These are phyloP conservation scores for Hibiscus mutabilis DNA, from an alignment of 345 rosid species.

Conservation along the genomic window DNA sequence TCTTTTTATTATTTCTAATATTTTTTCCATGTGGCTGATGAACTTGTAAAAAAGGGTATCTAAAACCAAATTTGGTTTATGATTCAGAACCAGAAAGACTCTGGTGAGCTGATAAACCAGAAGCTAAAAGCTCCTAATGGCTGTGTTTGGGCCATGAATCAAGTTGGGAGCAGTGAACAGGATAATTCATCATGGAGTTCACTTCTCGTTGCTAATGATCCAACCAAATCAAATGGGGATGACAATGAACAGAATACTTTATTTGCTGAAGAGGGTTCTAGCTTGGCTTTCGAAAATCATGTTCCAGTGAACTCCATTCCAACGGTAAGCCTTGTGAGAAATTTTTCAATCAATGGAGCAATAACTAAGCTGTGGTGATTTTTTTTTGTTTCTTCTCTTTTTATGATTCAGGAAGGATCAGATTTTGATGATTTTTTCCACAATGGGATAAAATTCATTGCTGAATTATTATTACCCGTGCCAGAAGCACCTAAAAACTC, in stretches of 20 bases:
- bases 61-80: neutral
- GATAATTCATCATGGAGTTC: neutral
- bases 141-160: neutral
- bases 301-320: neutral
- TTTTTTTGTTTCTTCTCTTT: too few relatives aligned
- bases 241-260: neutral
- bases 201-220: neutral
- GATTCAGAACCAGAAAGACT: slow-evolving; percentile 9
- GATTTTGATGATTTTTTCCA: neutral
- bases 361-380: neutral
- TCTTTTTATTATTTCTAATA: neutral
- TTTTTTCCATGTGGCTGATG: neutral
- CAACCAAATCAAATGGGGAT: neutral
- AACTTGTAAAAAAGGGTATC: neutral
- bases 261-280: neutral
- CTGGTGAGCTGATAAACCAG: too few relatives aligned
- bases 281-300: neutral
- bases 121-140: neutral
- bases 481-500: neutral
- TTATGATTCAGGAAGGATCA: slow-evolving; percentile 2
- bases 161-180: neutral
- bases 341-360: too few relatives aligned
- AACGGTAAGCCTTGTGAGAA: neutral
- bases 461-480: neutral
- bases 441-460: neutral